Base-by-base conservation (phyloP, 2,329 filamentous ascomycete genomes). In the Colletotrichum incanum region DNA sequence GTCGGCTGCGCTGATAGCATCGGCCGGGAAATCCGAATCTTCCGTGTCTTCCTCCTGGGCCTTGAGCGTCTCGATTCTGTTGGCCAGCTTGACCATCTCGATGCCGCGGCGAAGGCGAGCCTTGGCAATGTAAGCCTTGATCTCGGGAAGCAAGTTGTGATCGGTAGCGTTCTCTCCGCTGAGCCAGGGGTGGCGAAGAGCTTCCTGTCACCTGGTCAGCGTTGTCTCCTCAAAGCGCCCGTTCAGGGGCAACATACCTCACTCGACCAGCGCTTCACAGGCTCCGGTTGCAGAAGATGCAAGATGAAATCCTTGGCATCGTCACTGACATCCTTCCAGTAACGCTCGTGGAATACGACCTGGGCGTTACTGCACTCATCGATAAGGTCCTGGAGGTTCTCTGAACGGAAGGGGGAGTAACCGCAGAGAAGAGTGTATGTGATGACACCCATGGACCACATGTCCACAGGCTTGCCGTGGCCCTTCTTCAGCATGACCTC, bases 361-460 rank as follows among this genome's bases (percentile, higher is more conserved):
- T 92, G 90, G 50, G 91, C 93, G 73, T 90, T 91, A 78, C 91
- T 94, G 85, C 95, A 98, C 84, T 99, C 96, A 74, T 98, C 94
- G 76, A 99, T 97, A 75, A 99, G 88, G 78, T 98, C 96, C 75
- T 93, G 90, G 60, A 99, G 87, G 78, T 94, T 98, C 86, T 99
- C 96, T 74, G 95, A 96, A 76, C 96, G 92, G 90, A 99, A 99
- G 26, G 96, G 96, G 55, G 96, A 98, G 86, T 99, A 99, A 76
- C 96, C 96, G 81, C 97, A 99, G 63, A 99, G 93, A 37, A 99
- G 88, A 20, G 96, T 99, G 84, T 99, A 99, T 52, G 96, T 98
- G 79, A 99, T 99, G 79, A 99, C 96, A 74, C 96, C 96, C 84
- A 99, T 89, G 3, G 96, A 98, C 96, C 96, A 99, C 94, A 99